These are phyloP conservation scores for Ophiostoma quercus DNA, from an alignment of 2,329 filamentous ascomycete species.

Conservation along the genomic window DNA sequence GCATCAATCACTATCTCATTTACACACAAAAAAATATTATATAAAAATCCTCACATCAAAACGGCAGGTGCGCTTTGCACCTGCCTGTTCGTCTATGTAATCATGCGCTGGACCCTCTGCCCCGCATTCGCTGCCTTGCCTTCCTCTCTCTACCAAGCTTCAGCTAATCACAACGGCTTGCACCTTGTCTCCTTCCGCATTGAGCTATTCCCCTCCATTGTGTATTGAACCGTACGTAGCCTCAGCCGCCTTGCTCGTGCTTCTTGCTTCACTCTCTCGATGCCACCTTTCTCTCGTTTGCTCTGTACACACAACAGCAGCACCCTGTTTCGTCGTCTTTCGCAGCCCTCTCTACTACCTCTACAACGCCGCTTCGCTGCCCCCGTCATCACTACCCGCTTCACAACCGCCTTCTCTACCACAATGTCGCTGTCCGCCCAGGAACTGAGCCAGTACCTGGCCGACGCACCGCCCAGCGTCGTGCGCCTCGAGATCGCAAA, in stretches of 20 bases:
- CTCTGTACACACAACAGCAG: slow-evolving; percentile 16
- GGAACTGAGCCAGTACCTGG: slow-evolving; percentile 71
- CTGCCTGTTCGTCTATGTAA: neutral
- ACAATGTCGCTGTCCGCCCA: slow-evolving; percentile 50
- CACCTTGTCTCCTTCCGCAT: slow-evolving; percentile 6
- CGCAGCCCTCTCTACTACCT: neutral
- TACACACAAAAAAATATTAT: no score
- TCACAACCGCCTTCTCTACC: slow-evolving; percentile 18
- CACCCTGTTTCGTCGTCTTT: neutral
- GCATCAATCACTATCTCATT: neutral
- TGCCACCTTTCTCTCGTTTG: neutral
- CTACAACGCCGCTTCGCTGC: neutral
- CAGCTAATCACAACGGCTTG: neutral
- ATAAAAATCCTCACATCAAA: neutral
- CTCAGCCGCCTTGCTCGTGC: neutral
- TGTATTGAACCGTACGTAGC: neutral
- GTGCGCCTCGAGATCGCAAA: slow-evolving; percentile 86
- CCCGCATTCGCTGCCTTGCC: slow-evolving; percentile 8
- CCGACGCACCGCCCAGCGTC: slow-evolving; percentile 82
- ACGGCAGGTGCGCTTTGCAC: slow-evolving; percentile 6
- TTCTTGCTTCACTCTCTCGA: neutral
- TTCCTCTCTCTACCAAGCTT: slow-evolving; percentile 14
- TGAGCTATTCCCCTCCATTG: slow-evolving; percentile 13
- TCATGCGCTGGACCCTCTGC: slow-evolving; percentile 2
- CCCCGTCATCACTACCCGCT: neutral